Evolutionary conservation across 305 asterid genomes (phyloP), one percentile per base, ranked within the genome.

Genomic region (Fraxinus paxiana): DNA sequence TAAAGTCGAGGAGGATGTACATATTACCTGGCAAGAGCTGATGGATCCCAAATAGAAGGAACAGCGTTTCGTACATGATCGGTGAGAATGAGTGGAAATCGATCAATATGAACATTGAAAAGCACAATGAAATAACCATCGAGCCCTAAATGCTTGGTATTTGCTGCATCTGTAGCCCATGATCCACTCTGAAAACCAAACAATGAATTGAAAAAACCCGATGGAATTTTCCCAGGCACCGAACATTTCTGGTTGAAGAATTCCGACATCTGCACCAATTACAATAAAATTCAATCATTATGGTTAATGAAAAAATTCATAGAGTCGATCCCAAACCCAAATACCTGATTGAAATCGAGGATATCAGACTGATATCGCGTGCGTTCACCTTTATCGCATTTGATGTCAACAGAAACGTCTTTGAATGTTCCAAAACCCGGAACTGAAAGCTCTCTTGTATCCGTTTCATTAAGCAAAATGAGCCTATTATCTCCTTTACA

Each of bases 41-140:
- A 80, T 20, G 99, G 98, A 85, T 95, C 98, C 99, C 99, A 95
- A 3, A 87, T 88, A 6, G 97, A 86, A 72, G 99, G 99, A 82
- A 95, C 97, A 0, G 79, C 95, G 24, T 90, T 84, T 24, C 87
- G 87, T 1, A 94, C 97, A 65, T 92, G 85, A 85, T 91, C 91
- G 26, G 84, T 83, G 38, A 95, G 90, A 82, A 92, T 69, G 38
- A 95, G 92, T 0, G 97, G 97, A 79, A 85, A 90, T 0, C 98
- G 83, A 76, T 95, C 91, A 69, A 95, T 84, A 48, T 90, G 94
- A 30, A 95, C 81, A 72, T 78, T 86, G 77, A 90, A 92, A 31
- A 95, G 85, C 2, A 73, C 82, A 1, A 95, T 91, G 80, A 85
- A 95, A 30, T 91, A 94, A 0, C 98, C 99, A 85, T 95, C 99